These are phyloP conservation scores for Leccinellum albellum DNA, from an alignment of 768 basidiomycete genomes.

Conservation along the genomic window DNA sequence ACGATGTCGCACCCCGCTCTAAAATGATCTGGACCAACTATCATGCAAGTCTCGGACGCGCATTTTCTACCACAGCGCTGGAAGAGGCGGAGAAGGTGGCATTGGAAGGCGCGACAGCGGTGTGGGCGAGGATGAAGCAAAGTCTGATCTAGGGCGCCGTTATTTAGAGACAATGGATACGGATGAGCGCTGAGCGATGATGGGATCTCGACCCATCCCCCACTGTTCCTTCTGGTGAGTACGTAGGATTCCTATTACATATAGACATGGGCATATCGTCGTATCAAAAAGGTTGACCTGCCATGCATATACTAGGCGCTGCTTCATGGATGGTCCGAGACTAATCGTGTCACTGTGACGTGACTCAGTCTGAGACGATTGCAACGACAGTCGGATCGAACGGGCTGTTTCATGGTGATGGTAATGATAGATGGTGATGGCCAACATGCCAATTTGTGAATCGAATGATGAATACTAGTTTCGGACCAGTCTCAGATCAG, in stretches of 20 bases:
- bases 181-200: background rate
- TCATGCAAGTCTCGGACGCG: constrained; percentile 12
- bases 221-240: background rate
- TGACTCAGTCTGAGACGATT: no score
- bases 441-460: no score
- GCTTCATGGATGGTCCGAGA: no score
- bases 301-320: background rate
- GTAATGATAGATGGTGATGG: no score
- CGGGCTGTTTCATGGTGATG: no score
- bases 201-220: background rate
- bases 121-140: constrained; percentile 49
- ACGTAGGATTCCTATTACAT: background rate
- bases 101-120: constrained; percentile 37
- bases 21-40: constrained; percentile 27
- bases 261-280: background rate
- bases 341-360: no score
- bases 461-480: no score
- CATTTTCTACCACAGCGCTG: constrained; percentile 42
- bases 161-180: background rate
- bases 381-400: no score
- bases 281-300: background rate
- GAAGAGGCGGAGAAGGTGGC: constrained; percentile 49
- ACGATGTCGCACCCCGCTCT: constrained; percentile 19
- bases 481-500: no score
- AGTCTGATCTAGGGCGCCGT: constrained; percentile 28